Evolutionary conservation across 495 filamentous ascomycete species (phyloP), one percentile per base, ranked within the genome.

Genomic region (Aspergillus conjunctus): DNA sequence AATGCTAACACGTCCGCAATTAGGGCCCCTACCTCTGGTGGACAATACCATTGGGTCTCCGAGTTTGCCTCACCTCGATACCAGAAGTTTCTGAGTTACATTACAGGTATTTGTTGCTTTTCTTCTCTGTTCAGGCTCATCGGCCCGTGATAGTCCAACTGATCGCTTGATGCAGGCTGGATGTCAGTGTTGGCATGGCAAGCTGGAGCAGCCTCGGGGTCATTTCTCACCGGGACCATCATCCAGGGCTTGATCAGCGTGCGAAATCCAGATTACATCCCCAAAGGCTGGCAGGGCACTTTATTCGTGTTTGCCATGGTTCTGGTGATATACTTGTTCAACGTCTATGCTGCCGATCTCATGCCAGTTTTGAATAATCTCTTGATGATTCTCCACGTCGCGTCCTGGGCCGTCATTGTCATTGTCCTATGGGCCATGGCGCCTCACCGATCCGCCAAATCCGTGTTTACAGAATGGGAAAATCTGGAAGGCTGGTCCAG

Each of bases 311-410:
- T 71, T 58, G 73, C 75, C 7, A 68, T 76, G 31, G 59, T 74
- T 1, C 26, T 71, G 1, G 60, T 76, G 37, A 61, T 68, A 8
- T 65, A 71, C 15, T 48, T 71, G 9, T 63, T 80, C 41, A 83
- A 82, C 62, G 71, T 76, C 18, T 75, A 69, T 51, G 69, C 67
- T 22, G 71, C 73, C 0, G 56, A 72, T 14, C 59, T 78, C n/a
- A 73, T 83, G 53, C 77, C 81, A 12, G 65, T 71, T 4, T 54
- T 85, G 21, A 79, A 84, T 56, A 71, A 77, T 18, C 61, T 84
- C 30, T 71, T 72, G 30, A 66, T 78, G n/a, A 71, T 79, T 31
- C 68, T 79, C 12, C 82, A 85, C 55, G 63, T 84, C 22, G 56
- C 79, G 12, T 72, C 75, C 56, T 82, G 79, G 56, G 70, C 80